Evolutionary conservation across 805 yeast species (phyloP), one percentile per base, ranked within the genome.

Genomic region (Candida nitratophila): DNA sequence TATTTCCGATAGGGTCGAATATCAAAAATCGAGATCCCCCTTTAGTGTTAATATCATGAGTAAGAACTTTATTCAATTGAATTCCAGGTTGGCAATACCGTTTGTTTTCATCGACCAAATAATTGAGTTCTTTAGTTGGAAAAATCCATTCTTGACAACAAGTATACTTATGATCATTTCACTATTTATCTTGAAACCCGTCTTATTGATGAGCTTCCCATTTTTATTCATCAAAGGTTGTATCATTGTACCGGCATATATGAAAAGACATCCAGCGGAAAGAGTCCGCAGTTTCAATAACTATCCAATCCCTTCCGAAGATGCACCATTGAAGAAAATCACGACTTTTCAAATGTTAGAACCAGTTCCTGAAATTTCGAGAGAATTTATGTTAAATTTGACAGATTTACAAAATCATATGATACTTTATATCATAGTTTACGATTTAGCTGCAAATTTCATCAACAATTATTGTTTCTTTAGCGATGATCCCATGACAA

Each of bases 381-480:
- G 85, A 44, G 96, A 88, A 57, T 88, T 87, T 56, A 62, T 83
- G 19, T 57, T 87, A 45, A 88, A 88, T 57, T 67, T 86, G 53
- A 86, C 95, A 1, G 96, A 88, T 65, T 67, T 87, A 46, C 96
- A 88, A 56, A 88, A 88, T 57, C 83, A 80, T 55, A 81, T 85
- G 86, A 56, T 81, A 27, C 55, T 80, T 14, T 86, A 82, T 58
- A 80, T 83, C 10, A 59, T 66, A 12, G 63, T 69, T 0, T 87
- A 81, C 71, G 91, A 88, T 61, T 69, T 70, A 20, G 41, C 77
- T 4, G 66, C 71, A 19, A 62, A 68, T 51, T 44, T 76, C 37
- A 66, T 84, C 29, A 63, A 67, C 19, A 78, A 75, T 45, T 79
- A 80, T 58, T 76, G 83, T 1, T 81, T 73, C 55, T 87, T 81